Evolutionary conservation across 805 yeast genomes (phyloP).

Genomic region (Zygoascus bituminiphila): DNA sequence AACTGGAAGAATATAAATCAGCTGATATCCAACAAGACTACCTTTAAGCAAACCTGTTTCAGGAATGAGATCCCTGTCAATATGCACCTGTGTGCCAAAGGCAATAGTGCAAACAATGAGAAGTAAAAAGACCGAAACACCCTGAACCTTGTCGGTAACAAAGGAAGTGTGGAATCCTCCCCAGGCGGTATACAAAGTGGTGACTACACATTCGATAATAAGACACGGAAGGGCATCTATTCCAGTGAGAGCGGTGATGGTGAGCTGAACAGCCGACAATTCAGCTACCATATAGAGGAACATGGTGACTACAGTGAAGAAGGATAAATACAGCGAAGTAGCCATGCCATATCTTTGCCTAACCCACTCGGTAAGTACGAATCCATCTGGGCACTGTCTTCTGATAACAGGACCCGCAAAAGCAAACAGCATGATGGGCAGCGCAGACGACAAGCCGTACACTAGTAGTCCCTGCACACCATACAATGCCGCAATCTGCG

Average conservation of each 20-base stretch:
- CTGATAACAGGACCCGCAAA: slow-evolving; percentile 74
- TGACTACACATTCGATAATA: slow-evolving; percentile 78
- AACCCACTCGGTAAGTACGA: slow-evolving; percentile 93
- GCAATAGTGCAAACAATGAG: slow-evolving; percentile 68
- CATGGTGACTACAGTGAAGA: slow-evolving; percentile 77
- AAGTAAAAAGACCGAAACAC: slow-evolving; percentile 57
- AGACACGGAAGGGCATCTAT: slow-evolving; percentile 71
- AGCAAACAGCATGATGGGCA: slow-evolving; percentile 82
- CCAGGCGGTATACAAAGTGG: slow-evolving; percentile 74
- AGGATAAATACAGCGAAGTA: slow-evolving; percentile 66
- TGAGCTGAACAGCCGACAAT: slow-evolving; percentile 68
- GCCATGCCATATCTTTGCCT: slow-evolving; percentile 66
- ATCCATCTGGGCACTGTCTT: slow-evolving; percentile 76
- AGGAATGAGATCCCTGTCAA: slow-evolving; percentile 52
- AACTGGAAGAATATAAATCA: slow-evolving; percentile 71
- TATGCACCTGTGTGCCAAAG: slow-evolving; percentile 59
- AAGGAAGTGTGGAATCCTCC: slow-evolving; percentile 91
- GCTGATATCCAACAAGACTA: slow-evolving; percentile 79
- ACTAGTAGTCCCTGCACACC: slow-evolving; percentile 85
- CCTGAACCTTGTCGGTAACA: slow-evolving; percentile 80
- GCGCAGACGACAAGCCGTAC: slow-evolving; percentile 68
- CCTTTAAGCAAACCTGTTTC: slow-evolving; percentile 57
- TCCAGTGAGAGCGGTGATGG: slow-evolving; percentile 70
- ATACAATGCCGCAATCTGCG: slow-evolving; percentile 76
- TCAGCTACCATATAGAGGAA: slow-evolving; percentile 77